phyloP scores from a whole-genome alignment of 306 rosid species.

The Abrus precatorius region DNA sequence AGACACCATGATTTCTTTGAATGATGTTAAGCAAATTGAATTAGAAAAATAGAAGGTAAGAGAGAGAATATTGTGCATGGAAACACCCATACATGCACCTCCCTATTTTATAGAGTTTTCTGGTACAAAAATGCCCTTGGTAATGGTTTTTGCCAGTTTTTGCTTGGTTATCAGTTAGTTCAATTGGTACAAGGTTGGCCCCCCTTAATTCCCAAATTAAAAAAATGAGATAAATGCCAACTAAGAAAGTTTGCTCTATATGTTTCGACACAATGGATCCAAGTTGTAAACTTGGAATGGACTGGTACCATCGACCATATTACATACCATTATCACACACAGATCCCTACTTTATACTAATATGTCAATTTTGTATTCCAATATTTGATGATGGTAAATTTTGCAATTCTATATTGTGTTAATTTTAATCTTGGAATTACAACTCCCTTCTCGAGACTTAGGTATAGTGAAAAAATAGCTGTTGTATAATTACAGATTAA shows the following conservation, averaged over 20 bases:
- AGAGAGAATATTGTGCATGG: constrained; percentile 49
- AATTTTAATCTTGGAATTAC: too few species aligned
- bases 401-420: constrained; percentile 1
- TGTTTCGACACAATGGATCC: constrained; percentile 14
- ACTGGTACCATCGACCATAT: constrained; percentile 11
- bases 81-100: constrained; percentile 48
- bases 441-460: not conserved
- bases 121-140: constrained; percentile 43
- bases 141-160: constrained; percentile 34
- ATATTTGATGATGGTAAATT: constrained; percentile 40
- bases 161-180: constrained; percentile 9
- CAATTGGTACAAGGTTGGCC: constrained; percentile 25
- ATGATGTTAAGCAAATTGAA: not conserved
- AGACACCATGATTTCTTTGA: constrained; percentile 66
- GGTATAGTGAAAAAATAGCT: not conserved
- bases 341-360: not conserved
- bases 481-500: not conserved
- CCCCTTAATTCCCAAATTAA: not conserved
- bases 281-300: constrained; percentile 29
- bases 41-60: not conserved
- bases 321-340: constrained; percentile 23
- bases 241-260: constrained; percentile 3
- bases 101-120: constrained; percentile 63
- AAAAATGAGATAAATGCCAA: constrained; percentile 13
- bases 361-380: constrained; percentile 20